A percentile compares a stretch with the other conserved stretches of the same genome.
Evolutionary conservation across 768 basidiomycete genomes (phyloP).

Genomic region (Russula vinacea): DNA sequence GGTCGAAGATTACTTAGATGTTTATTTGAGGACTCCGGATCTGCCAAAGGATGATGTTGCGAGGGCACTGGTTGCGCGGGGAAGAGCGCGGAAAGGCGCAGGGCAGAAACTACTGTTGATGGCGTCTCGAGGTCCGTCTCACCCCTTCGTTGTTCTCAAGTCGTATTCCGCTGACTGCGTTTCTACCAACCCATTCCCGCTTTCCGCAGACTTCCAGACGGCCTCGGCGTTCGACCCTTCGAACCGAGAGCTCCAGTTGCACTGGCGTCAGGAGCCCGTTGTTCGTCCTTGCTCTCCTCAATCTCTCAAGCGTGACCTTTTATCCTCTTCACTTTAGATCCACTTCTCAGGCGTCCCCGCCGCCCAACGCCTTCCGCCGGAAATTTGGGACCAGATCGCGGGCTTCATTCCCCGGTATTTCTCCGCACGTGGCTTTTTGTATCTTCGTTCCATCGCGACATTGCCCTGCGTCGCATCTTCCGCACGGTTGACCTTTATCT

Average conservation of each 20-base stretch:
- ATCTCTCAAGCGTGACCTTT: constrained; percentile 4
- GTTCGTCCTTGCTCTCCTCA: constrained; percentile 36
- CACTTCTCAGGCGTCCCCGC: constrained; percentile 54
- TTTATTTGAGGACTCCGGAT: constrained; percentile 60
- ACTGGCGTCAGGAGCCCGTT: constrained; percentile 47
- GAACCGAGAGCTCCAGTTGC: constrained; percentile 50
- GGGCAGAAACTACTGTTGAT: constrained; percentile 54
- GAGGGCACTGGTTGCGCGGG: constrained; percentile 55
- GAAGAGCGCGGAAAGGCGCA: constrained; percentile 53
- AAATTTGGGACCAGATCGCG: constrained; percentile 69
- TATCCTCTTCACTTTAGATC: constrained; percentile 39
- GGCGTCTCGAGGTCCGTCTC: constrained; percentile 55
- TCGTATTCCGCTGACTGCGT: background rate
- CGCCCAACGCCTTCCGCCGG: constrained; percentile 57
- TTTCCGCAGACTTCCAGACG: constrained; percentile 52
- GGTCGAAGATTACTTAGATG: constrained; percentile 64
- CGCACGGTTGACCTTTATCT: constrained; percentile 67
- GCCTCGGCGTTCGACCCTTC: constrained; percentile 59
- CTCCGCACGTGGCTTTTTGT: constrained; percentile 68
- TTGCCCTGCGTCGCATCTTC: constrained; percentile 63
- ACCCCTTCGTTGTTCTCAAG: background rate
- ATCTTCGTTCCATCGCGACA: constrained; percentile 60
- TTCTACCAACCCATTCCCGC: background rate
- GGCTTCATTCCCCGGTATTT: constrained; percentile 59
- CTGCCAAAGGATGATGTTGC: constrained; percentile 50